Conservation (phyloP, 1,284 basidiomycete species). For the Fistulinella cinereoalba region DNA sequence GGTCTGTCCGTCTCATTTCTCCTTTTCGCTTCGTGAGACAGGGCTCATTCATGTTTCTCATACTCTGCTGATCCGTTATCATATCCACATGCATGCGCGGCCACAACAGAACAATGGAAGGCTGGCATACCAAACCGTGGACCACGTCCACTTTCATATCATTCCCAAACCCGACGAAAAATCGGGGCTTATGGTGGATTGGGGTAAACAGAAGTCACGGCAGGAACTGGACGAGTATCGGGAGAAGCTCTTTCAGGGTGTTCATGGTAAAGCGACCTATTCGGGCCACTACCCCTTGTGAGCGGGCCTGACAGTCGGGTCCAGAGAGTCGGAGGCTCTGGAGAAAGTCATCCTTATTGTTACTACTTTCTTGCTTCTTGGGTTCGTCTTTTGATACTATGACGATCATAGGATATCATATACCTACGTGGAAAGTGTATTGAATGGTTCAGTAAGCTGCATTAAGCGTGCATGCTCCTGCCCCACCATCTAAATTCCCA, state of each 20-base stretch:
- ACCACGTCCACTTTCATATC: constrained; percentile 88
- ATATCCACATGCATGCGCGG: not conserved
- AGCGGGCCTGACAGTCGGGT: too few relatives aligned
- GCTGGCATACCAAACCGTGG: constrained; percentile 78
- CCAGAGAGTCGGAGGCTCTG: too few relatives aligned
- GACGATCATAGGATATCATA: too few relatives aligned
- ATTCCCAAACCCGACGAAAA: constrained; percentile 81
- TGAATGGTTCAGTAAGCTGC: too few relatives aligned
- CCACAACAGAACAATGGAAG: constrained; percentile 72
- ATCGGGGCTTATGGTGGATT: constrained; percentile 68
- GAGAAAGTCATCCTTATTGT: too few relatives aligned
- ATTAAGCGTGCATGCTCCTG: too few relatives aligned
- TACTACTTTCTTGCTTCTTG: too few relatives aligned
- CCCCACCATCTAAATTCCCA: too few relatives aligned
- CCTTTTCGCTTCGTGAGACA: not conserved
- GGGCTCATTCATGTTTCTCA: not conserved
- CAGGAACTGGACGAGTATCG: constrained; percentile 58
- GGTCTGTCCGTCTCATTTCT: constrained; percentile 35
- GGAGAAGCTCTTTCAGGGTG: constrained; percentile 53
- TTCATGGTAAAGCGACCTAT: constrained; percentile 2
- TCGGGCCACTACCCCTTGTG: not conserved
- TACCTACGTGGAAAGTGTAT: too few relatives aligned
- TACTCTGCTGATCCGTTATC: not conserved
- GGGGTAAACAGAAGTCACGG: constrained; percentile 55
- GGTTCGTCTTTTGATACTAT: too few relatives aligned